These are phyloP conservation scores for Thelephora aurantiotincta DNA, from an alignment of 768 basidiomycete species.

Conservation along the genomic window DNA sequence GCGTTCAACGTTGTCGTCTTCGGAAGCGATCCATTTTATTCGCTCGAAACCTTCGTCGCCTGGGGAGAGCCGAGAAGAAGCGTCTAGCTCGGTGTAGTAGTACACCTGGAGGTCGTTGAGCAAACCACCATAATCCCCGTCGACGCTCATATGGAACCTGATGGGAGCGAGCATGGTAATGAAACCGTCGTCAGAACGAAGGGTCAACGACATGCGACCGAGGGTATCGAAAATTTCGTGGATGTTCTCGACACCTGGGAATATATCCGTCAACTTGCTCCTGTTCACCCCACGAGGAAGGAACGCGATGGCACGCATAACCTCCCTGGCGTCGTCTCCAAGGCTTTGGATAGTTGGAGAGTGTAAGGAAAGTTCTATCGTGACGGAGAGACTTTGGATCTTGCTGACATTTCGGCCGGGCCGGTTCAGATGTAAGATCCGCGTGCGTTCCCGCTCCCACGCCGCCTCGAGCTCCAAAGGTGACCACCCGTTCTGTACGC, in stretches of 20 bases:
- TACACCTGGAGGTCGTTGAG: background rate
- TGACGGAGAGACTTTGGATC: background rate
- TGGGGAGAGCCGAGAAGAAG: background rate
- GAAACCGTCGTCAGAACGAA: background rate
- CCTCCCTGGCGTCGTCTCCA: background rate
- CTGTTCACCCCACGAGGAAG: background rate
- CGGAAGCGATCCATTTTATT: background rate
- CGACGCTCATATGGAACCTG: background rate
- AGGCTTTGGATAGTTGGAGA: background rate
- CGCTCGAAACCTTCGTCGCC: background rate
- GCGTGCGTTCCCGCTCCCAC: background rate
- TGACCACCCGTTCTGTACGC: background rate
- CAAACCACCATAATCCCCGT: background rate
- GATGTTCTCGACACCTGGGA: background rate
- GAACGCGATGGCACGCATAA: background rate
- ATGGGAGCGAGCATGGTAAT: background rate
- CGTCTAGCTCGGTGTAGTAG: background rate
- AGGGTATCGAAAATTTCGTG: background rate
- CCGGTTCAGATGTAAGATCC: background rate
- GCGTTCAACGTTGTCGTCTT: background rate
- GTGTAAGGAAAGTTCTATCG: background rate
- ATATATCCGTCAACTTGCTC: background rate
- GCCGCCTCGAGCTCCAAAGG: background rate
- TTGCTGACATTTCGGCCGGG: background rate
- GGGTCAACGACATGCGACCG: background rate